Conservation (phyloP, 768 basidiomycete genomes). For the Amanita jacksonii region DNA sequence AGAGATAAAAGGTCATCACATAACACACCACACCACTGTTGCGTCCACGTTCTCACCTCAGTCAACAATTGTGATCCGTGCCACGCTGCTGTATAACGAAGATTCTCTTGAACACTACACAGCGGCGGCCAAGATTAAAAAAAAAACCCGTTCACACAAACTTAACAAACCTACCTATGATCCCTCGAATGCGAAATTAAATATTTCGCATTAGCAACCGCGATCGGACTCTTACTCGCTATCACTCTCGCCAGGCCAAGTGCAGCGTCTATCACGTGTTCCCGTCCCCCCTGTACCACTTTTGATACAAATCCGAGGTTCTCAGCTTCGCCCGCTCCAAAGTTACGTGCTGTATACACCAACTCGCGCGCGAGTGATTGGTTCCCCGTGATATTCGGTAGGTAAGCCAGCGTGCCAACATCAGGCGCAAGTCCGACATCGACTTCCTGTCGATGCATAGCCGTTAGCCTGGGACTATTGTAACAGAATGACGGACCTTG, state of each 20-base stretch:
- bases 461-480: not conserved
- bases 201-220: constrained; percentile 68
- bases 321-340: constrained; percentile 58
- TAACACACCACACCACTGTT: too few species aligned
- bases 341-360: constrained; percentile 65
- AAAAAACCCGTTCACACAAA: too few species aligned
- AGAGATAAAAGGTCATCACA: not conserved
- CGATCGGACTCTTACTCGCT: constrained; percentile 71
- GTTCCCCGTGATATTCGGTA: constrained; percentile 74
- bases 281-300: constrained; percentile 54
- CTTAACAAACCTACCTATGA: constrained; percentile 57
- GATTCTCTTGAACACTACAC: constrained; percentile 6
- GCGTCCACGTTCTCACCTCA: too few species aligned
- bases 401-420: constrained; percentile 74
- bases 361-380: constrained; percentile 65
- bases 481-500: constrained; percentile 37
- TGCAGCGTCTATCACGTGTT: constrained; percentile 58
- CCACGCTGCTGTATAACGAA: constrained; percentile 4
- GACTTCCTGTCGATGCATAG: constrained; percentile 53
- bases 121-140: too few species aligned
- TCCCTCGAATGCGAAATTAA: constrained; percentile 72
- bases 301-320: constrained; percentile 66
- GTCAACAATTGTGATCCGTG: constrained; percentile 5
- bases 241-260: constrained; percentile 57
- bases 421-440: constrained; percentile 85